Conservation (phyloP, 1,284 basidiomycete genomes). For the Singerocomus inundabilis region DNA sequence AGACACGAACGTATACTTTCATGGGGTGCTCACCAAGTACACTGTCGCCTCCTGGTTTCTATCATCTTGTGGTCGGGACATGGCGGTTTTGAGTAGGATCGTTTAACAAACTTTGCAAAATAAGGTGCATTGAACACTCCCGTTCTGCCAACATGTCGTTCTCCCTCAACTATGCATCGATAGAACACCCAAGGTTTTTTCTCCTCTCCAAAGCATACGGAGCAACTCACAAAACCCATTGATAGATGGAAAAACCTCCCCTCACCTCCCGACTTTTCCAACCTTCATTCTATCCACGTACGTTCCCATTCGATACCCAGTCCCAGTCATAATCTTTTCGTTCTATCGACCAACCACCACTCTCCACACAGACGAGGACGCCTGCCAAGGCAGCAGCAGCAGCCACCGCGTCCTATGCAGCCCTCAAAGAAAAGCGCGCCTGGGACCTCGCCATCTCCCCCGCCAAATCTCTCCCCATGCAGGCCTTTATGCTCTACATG, state of each 20-base stretch:
- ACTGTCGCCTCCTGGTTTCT: conserved; percentile 95
- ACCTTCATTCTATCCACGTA: conserved; percentile 30
- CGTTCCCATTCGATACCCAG: too few species aligned
- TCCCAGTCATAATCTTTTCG: too few species aligned
- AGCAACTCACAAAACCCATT: background rate
- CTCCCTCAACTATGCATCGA: conserved; percentile 29
- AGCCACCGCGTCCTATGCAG: conserved; percentile 51
- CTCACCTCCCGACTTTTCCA: conserved; percentile 61
- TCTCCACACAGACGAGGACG: conserved; percentile 38
- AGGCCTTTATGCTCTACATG: conserved; percentile 96
- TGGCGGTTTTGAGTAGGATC: conserved; percentile 25
- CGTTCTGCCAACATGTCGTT: conserved; percentile 23
- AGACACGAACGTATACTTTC: background rate
- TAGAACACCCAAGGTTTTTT: conserved; percentile 26
- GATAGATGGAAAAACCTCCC: conserved; percentile 59
- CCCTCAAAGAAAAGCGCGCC: conserved; percentile 76
- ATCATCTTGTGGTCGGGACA: conserved; percentile 88
- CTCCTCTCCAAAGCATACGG: background rate
- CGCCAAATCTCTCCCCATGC: conserved; percentile 89
- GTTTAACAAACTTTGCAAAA: too few species aligned
- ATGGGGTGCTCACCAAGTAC: conserved; percentile 67
- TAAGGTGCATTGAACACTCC: too few species aligned
- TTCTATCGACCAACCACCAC: too few species aligned
- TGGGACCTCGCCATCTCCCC: conserved; percentile 86
- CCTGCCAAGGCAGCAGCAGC: conserved; percentile 39